These are phyloP conservation scores for Melocanna baccifera DNA, from an alignment of 176 grass and related monocot species.

Conservation along the genomic window DNA sequence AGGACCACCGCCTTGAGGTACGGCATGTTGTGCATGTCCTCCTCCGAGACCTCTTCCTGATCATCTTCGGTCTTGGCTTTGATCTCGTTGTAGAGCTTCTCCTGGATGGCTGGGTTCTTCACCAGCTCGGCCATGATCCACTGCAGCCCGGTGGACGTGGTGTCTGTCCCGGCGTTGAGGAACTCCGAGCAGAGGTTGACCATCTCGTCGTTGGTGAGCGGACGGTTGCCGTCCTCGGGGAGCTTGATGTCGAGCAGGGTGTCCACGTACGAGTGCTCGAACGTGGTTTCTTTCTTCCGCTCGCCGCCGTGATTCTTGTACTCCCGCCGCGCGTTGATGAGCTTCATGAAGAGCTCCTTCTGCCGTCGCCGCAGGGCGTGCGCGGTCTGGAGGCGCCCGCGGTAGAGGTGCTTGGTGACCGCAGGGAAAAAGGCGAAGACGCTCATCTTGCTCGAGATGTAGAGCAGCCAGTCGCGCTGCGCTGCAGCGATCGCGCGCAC, in stretches of 20 bases:
- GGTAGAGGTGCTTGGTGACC: constrained; percentile 43
- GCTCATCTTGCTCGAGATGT: neutral
- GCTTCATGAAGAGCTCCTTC: constrained; percentile 33
- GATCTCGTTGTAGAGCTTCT: constrained; percentile 48
- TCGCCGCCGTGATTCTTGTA: constrained; percentile 10
- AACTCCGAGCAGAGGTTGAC: constrained; percentile 53
- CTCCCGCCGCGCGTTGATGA: constrained; percentile 47
- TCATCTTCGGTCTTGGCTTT: neutral
- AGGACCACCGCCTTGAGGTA: constrained; percentile 64
- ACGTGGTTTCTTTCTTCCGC: neutral
- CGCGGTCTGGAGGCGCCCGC: constrained; percentile 19
- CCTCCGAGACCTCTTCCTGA: constrained; percentile 39
- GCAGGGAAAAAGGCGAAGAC: constrained; percentile 41
- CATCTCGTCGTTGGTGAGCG: constrained; percentile 51
- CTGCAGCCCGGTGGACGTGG: constrained; percentile 55
- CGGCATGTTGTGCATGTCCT: constrained; percentile 48
- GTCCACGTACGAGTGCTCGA: constrained; percentile 64
- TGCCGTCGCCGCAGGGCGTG: neutral
- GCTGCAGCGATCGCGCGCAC: constrained; percentile 29
- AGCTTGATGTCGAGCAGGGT: constrained; percentile 64
- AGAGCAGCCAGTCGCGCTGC: constrained; percentile 29
- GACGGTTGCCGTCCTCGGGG: constrained; percentile 32
- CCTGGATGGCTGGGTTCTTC: constrained; percentile 50
- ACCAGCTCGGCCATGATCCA: constrained; percentile 89
- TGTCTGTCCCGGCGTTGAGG: constrained; percentile 67